These are phyloP conservation scores for Ogataea henricii DNA, from an alignment of 805 yeast genomes.

Conservation along the genomic window DNA sequence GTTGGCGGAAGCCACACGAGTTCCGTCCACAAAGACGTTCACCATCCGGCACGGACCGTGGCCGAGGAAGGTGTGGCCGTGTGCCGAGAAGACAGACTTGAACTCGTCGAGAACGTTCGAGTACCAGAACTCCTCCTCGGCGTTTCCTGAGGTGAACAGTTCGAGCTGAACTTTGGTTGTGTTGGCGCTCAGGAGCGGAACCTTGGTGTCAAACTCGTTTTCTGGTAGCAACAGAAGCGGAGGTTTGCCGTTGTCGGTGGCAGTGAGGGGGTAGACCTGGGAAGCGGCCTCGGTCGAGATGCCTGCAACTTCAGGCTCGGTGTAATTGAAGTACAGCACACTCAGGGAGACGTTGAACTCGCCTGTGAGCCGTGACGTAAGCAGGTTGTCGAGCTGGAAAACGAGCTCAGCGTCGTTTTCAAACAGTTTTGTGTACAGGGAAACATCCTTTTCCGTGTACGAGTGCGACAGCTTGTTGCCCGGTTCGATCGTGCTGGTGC, in stretches of 20 bases:
- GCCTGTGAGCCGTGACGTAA: slow-evolving; percentile 59
- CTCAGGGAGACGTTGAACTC: slow-evolving; percentile 53
- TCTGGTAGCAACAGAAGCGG: slow-evolving; percentile 52
- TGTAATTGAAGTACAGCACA: slow-evolving; percentile 49
- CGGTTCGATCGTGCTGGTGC: slow-evolving; percentile 86
- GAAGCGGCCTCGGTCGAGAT: slow-evolving; percentile 38
- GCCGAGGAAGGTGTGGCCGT: slow-evolving; percentile 48
- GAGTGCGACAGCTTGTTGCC: slow-evolving; percentile 51
- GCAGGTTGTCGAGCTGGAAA: slow-evolving; percentile 66
- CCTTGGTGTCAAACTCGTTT: slow-evolving; percentile 35
- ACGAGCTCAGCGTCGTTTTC: slow-evolving; percentile 41
- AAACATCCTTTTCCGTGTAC: slow-evolving; percentile 60
- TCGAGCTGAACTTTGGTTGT: slow-evolving; percentile 62
- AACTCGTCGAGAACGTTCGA: slow-evolving; percentile 54
- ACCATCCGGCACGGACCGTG: slow-evolving; percentile 75
- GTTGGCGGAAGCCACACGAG: slow-evolving; percentile 57
- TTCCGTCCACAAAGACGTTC: slow-evolving; percentile 60
- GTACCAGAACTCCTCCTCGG: slow-evolving; percentile 85
- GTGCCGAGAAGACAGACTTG: slow-evolving; percentile 39
- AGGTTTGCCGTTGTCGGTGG: slow-evolving; percentile 32
- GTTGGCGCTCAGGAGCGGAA: slow-evolving; percentile 53
- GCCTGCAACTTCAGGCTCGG: slow-evolving; percentile 1
- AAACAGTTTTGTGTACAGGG: slow-evolving; percentile 56
- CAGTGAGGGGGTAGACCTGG: slow-evolving; percentile 39
- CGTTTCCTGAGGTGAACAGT: slow-evolving; percentile 71